Percentiles rank a stretch among this genome's conserved stretches.
phyloP scores from a whole-genome alignment of 148 eudicot genomes.

The Talinum fruticosum region DNA sequence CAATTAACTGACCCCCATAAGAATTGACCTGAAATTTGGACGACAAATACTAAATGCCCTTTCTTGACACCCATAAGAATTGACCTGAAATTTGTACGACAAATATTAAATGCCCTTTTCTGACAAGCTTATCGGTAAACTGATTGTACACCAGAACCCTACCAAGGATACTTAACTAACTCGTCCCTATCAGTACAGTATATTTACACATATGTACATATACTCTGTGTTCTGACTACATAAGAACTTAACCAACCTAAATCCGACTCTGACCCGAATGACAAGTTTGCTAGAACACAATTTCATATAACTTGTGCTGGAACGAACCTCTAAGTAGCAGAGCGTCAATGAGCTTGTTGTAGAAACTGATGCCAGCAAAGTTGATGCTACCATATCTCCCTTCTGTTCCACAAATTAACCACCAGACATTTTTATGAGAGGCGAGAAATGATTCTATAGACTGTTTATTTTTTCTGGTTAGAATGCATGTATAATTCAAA shows the following conservation, averaged over 20 bases:
- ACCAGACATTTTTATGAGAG: background rate
- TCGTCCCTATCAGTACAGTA: too few relatives aligned
- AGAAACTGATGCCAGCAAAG: constrained; percentile 45
- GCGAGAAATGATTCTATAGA: background rate
- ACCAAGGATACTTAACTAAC: too few relatives aligned
- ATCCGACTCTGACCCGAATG: background rate
- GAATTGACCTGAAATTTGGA: too few relatives aligned
- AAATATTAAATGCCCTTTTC: too few relatives aligned
- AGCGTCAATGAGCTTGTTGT: constrained; percentile 50
- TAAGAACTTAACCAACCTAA: background rate
- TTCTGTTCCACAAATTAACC: constrained; percentile 28
- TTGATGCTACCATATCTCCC: constrained; percentile 59
- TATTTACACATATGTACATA: too few relatives aligned
- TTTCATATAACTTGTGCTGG: background rate
- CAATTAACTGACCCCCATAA: too few relatives aligned
- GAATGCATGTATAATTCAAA: background rate
- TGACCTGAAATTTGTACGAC: too few relatives aligned
- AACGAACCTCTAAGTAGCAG: constrained; percentile 50
- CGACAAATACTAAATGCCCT: too few relatives aligned
- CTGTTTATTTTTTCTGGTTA: background rate
- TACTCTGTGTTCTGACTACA: too few relatives aligned
- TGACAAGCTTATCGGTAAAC: too few relatives aligned
- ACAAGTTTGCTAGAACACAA: background rate
- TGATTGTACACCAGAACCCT: too few relatives aligned
- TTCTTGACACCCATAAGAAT: too few relatives aligned